These are phyloP conservation scores for Neofusicoccum cordaticola DNA, from an alignment of 2,329 filamentous ascomycete genomes.

Conservation along the genomic window DNA sequence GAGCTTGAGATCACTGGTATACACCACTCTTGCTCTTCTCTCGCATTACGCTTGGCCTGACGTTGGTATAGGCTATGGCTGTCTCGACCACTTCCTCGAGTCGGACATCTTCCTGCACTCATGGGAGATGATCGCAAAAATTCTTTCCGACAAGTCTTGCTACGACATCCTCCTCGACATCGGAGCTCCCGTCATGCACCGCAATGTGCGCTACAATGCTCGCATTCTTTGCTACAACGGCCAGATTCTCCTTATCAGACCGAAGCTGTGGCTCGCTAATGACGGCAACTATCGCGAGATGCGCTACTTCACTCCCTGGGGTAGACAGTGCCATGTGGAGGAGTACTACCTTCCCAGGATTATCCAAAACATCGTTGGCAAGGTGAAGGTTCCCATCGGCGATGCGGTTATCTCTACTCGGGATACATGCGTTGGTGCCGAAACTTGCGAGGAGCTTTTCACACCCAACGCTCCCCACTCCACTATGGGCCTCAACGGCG, in stretches of 20 bases:
- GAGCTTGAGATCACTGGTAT: slow-evolving; percentile 48
- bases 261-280: slow-evolving; percentile 69
- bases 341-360: slow-evolving; percentile 62
- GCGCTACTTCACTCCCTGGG: slow-evolving; percentile 38
- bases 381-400: slow-evolving; percentile 62
- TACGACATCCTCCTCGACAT: slow-evolving; percentile 62
- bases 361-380: slow-evolving; percentile 56
- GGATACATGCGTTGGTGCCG: slow-evolving; percentile 62
- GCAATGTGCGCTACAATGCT: slow-evolving; percentile 61
- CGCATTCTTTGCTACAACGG: slow-evolving; percentile 63
- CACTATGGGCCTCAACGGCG: slow-evolving; percentile 64
- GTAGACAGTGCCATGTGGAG: slow-evolving; percentile 57
- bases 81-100: slow-evolving; percentile 62
- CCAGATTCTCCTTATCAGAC: slow-evolving; percentile 68
- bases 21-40: background rate
- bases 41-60: background rate
- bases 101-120: slow-evolving; percentile 38
- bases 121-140: slow-evolving; percentile 59
- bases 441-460: slow-evolving; percentile 59
- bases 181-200: slow-evolving; percentile 57
- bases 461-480: slow-evolving; percentile 50
- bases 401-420: slow-evolving; percentile 62
- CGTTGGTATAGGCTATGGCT: slow-evolving; percentile 54
- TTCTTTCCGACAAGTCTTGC: slow-evolving; percentile 59
- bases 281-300: slow-evolving; percentile 59